Percentiles rank a stretch among this genome's conserved stretches.
These are phyloP conservation scores for Teunomyces kruisii DNA, from an alignment of 805 yeast genomes.

Conservation along the genomic window DNA sequence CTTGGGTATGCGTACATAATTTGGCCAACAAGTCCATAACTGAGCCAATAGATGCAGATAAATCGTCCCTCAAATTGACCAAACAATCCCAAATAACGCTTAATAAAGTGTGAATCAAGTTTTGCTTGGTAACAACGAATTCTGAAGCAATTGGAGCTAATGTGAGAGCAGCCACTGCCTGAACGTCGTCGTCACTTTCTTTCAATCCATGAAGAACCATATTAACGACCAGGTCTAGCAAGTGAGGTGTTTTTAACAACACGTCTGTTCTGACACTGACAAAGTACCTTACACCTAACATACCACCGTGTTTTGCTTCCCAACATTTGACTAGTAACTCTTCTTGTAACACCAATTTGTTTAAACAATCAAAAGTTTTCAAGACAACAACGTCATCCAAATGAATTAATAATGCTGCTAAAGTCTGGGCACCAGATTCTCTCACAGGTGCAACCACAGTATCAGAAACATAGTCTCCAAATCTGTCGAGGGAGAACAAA, in stretches of 20 bases:
- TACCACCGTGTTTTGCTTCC: conserved; percentile 99
- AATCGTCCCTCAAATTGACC: conserved; percentile 82
- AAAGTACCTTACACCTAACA: conserved; percentile 87
- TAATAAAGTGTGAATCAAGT: conserved; percentile 47
- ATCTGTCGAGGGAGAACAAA: conserved; percentile 86
- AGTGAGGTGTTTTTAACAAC: conserved; percentile 54
- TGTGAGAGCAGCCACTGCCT: conserved; percentile 94
- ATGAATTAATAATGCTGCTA: conserved; percentile 86
- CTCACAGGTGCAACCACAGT: conserved; percentile 98
- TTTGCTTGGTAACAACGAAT: conserved; percentile 65
- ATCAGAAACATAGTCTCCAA: conserved; percentile 96
- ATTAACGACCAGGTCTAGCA: conserved; percentile 69
- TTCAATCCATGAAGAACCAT: conserved; percentile 85
- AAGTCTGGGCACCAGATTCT: conserved; percentile 92
- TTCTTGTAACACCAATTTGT: conserved; percentile 68
- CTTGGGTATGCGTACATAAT: conserved; percentile 78
- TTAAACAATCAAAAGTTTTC: conserved; percentile 63
- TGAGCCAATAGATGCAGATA: conserved; percentile 92
- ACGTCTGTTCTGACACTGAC: conserved; percentile 86
- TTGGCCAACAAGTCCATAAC: conserved; percentile 92
- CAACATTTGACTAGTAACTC: conserved; percentile 60
- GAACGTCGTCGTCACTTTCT: conserved; percentile 89
- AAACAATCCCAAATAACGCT: conserved; percentile 89
- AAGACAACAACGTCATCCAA: conserved; percentile 58
- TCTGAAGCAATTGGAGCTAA: conserved; percentile 86